phyloP scores from a whole-genome alignment of 495 filamentous ascomycete genomes.

The Ascodesmis nigricans region DNA sequence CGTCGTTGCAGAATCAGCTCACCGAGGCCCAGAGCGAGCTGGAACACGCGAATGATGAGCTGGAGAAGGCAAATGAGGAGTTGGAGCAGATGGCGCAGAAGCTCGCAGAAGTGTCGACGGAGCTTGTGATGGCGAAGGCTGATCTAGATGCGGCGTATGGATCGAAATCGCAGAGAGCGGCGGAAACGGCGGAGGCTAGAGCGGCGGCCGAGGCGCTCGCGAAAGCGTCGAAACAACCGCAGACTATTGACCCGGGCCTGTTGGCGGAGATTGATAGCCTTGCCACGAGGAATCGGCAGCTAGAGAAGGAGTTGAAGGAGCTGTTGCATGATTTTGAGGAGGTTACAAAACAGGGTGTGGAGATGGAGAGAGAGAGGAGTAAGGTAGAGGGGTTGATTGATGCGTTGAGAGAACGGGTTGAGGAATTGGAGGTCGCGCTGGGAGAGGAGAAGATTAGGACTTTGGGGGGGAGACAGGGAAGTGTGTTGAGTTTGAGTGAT shows the following conservation, averaged over 20 bases:
- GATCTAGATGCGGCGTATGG: constrained; percentile 92
- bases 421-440: constrained; percentile 42
- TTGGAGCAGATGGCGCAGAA: constrained; percentile 56
- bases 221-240: constrained; percentile 16
- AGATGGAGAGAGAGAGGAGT: constrained; percentile 68
- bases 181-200: constrained; percentile 37
- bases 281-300: constrained; percentile 34
- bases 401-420: constrained; percentile 42
- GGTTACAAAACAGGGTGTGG: constrained; percentile 65
- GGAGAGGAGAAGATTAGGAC: constrained; percentile 50
- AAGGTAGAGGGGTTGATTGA: constrained; percentile 55
- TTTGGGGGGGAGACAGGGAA: constrained; percentile 36
- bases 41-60: constrained; percentile 29
- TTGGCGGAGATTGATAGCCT: constrained; percentile 43
- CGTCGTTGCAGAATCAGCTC: too few relatives aligned
- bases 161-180: constrained; percentile 50
- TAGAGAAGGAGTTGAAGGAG: constrained; percentile 60
- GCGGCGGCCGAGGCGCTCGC: constrained; percentile 16
- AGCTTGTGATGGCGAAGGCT: constrained; percentile 74
- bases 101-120: constrained; percentile 68
- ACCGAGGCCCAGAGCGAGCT: constrained; percentile 37
- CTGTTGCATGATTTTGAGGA: constrained; percentile 70
- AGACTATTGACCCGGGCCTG: constrained; percentile 33
- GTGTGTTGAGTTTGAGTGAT: too few relatives aligned
- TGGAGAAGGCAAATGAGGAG: constrained; percentile 39